Conservation (phyloP, 2,329 filamentous ascomycete genomes). For the Ceratocystis cubensis region DNA sequence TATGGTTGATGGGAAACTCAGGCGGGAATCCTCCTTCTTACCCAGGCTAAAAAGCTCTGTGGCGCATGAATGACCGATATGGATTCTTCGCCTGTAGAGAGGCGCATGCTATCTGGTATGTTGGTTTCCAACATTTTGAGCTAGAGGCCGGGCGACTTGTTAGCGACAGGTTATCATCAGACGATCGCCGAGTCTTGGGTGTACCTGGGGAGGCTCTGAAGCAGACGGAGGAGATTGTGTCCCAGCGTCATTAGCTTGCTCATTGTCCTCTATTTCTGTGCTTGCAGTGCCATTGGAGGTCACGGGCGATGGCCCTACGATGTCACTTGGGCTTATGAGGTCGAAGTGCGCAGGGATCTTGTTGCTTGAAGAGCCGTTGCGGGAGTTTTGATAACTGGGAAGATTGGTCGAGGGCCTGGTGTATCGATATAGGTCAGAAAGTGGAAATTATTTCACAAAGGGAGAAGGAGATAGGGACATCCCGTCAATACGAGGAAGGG, state of each 20-base stretch:
- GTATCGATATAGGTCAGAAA: not conserved
- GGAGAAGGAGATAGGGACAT: not conserved
- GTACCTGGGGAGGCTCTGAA: conserved; percentile 18
- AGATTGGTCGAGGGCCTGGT: conserved; percentile 33
- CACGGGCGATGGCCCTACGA: conserved; percentile 70
- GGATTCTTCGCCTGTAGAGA: conserved; percentile 58
- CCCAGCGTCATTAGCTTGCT: conserved; percentile 48
- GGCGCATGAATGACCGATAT: conserved; percentile 87
- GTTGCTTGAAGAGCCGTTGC: conserved; percentile 36
- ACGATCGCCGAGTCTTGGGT: not conserved
- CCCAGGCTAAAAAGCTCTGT: conserved; percentile 69
- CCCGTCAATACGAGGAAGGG: not conserved
- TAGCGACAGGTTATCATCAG: not conserved
- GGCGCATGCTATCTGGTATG: conserved; percentile 44
- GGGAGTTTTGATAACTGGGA: conserved; percentile 36
- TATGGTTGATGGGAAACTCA: not conserved
- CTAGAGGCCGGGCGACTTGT: conserved; percentile 17
- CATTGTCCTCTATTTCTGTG: conserved; percentile 68
- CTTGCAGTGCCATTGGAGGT: conserved; percentile 74
- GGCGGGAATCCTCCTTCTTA: conserved; percentile 31
- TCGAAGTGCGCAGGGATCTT: conserved; percentile 42
- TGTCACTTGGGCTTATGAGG: conserved; percentile 50
- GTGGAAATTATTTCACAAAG: not conserved
- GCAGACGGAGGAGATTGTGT: not conserved
- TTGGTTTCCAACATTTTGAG: conserved; percentile 41